These are phyloP conservation scores for Diaporthe ampelina DNA, from an alignment of 2,329 filamentous ascomycete species.

Conservation along the genomic window DNA sequence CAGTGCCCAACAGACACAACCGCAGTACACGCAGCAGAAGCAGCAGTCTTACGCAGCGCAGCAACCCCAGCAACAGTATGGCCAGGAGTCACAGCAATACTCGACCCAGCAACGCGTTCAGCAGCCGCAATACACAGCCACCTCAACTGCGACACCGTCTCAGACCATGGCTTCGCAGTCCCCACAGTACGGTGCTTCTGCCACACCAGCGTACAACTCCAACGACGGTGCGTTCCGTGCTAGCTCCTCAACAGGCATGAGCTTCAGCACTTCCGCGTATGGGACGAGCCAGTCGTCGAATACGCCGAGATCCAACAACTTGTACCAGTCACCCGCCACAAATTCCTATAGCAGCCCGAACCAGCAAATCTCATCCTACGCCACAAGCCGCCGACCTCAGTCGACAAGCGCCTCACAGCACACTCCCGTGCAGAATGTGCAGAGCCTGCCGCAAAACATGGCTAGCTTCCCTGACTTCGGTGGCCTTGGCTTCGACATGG, in stretches of 20 bases:
- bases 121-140: constrained; percentile 45
- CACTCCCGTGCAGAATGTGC: constrained; percentile 39
- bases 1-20: constrained; percentile 31
- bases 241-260: constrained; percentile 41
- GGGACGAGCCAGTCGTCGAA: constrained; percentile 38
- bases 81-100: constrained; percentile 39
- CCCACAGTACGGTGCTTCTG: constrained; percentile 46
- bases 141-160: constrained; percentile 43
- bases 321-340: constrained; percentile 34
- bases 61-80: constrained; percentile 37
- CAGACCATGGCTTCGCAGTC: constrained; percentile 47
- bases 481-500: constrained; percentile 47
- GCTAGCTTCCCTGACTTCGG: constrained; percentile 46
- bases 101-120: constrained; percentile 47
- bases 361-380: constrained; percentile 38
- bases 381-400: constrained; percentile 37
- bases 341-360: constrained; percentile 37
- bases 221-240: constrained; percentile 46
- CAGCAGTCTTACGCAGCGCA: constrained; percentile 39
- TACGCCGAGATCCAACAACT: constrained; percentile 31
- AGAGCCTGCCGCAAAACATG: constrained; percentile 42
- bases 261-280: constrained; percentile 43
- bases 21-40: constrained; percentile 39
- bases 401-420: constrained; percentile 39
- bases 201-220: constrained; percentile 43